phyloP scores from a whole-genome alignment of 805 yeast species.

The Starmerella khaoyaiensis region DNA sequence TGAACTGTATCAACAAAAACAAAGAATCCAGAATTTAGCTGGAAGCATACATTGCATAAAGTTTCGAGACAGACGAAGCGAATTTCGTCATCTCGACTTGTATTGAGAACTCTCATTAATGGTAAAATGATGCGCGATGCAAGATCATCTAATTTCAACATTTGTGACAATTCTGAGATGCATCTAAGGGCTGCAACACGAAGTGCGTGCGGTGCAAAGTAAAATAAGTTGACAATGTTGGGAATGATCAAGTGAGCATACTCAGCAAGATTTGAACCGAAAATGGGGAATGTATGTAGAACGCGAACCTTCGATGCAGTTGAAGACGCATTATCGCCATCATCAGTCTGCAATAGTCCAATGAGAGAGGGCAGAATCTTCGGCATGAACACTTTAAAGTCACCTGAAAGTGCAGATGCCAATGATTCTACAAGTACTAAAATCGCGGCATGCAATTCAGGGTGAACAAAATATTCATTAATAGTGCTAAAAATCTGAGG shows the following conservation, averaged over 20 bases:
- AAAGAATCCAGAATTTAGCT: constrained; percentile 69
- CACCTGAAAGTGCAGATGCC: constrained; percentile 79
- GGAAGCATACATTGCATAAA: constrained; percentile 55
- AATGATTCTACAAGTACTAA: constrained; percentile 71
- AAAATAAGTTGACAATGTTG: constrained; percentile 66
- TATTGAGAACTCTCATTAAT: constrained; percentile 50
- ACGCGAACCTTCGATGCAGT: constrained; percentile 42
- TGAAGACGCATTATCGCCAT: constrained; percentile 37
- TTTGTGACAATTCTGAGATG: constrained; percentile 65
- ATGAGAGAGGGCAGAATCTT: constrained; percentile 63
- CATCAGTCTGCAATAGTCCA: constrained; percentile 56
- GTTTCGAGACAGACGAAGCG: constrained; percentile 62
- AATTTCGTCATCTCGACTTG: constrained; percentile 42
- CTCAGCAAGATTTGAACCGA: constrained; percentile 81
- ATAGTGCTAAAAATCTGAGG: constrained; percentile 62
- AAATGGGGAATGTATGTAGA: constrained; percentile 66
- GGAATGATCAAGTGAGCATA: constrained; percentile 81
- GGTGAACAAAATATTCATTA: constrained; percentile 53
- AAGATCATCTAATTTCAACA: constrained; percentile 67
- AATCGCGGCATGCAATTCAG: constrained; percentile 62
- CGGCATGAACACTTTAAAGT: constrained; percentile 74
- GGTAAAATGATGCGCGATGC: constrained; percentile 86
- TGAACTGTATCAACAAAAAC: constrained; percentile 45
- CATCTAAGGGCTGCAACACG: constrained; percentile 68
- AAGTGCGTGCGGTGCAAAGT: constrained; percentile 46